Conservation (phyloP, 2,329 filamentous ascomycete species). For the Knoxdaviesia proteae region DNA sequence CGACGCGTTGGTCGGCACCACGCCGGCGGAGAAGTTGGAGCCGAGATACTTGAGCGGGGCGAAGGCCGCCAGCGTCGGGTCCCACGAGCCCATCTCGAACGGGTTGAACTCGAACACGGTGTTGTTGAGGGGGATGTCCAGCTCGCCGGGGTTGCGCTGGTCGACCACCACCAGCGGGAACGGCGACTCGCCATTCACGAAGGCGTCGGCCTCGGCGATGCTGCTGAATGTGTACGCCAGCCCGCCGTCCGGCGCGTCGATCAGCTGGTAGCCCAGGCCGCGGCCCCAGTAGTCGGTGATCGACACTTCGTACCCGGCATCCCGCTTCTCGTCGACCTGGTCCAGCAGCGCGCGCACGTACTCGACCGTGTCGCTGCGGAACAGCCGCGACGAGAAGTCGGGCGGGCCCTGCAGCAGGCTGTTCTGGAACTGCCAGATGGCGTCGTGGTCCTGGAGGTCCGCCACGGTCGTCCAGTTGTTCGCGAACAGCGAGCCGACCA, state of each 20-base stretch:
- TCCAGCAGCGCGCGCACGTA: constrained; percentile 18
- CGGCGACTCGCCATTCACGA: constrained; percentile 20
- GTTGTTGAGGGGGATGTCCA: constrained; percentile 28
- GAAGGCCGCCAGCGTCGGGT: constrained; percentile 37
- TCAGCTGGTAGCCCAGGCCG: constrained; percentile 66
- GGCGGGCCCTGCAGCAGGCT: constrained; percentile 17
- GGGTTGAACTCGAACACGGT: constrained; percentile 45
- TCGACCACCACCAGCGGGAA: constrained; percentile 29
- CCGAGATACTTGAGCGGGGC: constrained; percentile 38
- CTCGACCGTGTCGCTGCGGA: constrained; percentile 11
- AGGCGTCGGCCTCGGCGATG: constrained; percentile 21
- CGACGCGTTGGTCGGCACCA: constrained; percentile 18
- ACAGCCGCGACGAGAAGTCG: constrained; percentile 11
- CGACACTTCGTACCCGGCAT: constrained; percentile 29
- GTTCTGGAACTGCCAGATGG: constrained; percentile 19
- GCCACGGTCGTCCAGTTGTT: constrained; percentile 67
- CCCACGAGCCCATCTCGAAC: constrained; percentile 45
- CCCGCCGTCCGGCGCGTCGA: constrained; percentile 57
- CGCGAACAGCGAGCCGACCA: constrained; percentile 59
- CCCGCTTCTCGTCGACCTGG: constrained; percentile 16
- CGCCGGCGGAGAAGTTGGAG: constrained; percentile 32
- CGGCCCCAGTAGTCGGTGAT: constrained; percentile 84
- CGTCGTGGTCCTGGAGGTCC: constrained; percentile 13
- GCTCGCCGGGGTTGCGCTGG: constrained; percentile 21
- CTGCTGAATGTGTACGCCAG: constrained; percentile 67